These are phyloP conservation scores for Fusarium sp. DNA, from an alignment of 2,329 filamentous ascomycete species.

Conservation along the genomic window DNA sequence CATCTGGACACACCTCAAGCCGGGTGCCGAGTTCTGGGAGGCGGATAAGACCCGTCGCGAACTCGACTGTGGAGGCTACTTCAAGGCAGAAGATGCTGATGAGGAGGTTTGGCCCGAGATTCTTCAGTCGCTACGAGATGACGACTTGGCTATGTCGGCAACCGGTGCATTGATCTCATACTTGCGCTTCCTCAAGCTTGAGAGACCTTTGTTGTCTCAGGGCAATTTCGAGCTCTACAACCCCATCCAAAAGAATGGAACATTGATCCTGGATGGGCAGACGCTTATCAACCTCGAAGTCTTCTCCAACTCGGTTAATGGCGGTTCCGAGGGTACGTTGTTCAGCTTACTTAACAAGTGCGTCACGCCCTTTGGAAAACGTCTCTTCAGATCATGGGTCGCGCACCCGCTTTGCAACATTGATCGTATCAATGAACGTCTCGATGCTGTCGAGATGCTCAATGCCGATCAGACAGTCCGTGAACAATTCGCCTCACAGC, in stretches of 20 bases:
- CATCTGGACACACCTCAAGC: constrained; percentile 93
- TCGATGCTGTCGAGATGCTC: constrained; percentile 93
- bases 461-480: constrained; percentile 85
- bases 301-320: constrained; percentile 92
- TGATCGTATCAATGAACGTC: constrained; percentile 87
- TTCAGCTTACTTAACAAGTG: constrained; percentile 94
- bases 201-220: constrained; percentile 86
- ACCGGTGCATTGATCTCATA: constrained; percentile 92
- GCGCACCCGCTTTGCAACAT: constrained; percentile 94
- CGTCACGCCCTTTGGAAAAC: constrained; percentile 96
- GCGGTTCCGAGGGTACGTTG: constrained; percentile 84
- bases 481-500: constrained; percentile 87
- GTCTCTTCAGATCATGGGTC: constrained; percentile 95
- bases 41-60: constrained; percentile 85
- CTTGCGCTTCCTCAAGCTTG: constrained; percentile 86
- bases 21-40: constrained; percentile 90
- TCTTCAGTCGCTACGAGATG: constrained; percentile 77
- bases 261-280: constrained; percentile 92
- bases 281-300: constrained; percentile 98
- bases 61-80: constrained; percentile 83
- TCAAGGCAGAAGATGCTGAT: constrained; percentile 67
- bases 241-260: constrained; percentile 90
- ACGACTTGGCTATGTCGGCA: constrained; percentile 88
- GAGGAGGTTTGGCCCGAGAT: constrained; percentile 80
- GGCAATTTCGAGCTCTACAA: constrained; percentile 93